Conservation (phyloP, 192 early-diverging fungal species). For the Haplosporangium gracile region DNA sequence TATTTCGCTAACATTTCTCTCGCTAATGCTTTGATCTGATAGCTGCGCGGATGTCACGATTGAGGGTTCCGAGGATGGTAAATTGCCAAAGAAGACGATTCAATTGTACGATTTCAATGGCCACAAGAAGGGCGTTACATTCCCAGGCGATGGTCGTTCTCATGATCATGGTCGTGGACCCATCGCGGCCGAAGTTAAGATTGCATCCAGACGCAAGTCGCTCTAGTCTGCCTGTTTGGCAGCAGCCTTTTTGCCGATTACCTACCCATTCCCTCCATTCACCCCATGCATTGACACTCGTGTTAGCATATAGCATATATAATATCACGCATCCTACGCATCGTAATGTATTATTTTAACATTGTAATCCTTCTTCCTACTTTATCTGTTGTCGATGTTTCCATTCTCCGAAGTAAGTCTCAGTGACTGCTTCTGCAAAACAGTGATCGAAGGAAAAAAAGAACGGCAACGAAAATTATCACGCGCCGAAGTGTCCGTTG, state of each 20-base stretch:
- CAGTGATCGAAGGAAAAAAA: neutral
- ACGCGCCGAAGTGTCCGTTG: conserved; percentile 4
- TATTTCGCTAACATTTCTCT: neutral
- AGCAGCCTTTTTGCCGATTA: neutral
- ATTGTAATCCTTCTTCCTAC: neutral
- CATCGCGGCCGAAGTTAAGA: conserved; percentile 10
- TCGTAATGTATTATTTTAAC: neutral
- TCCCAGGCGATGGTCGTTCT: conserved; percentile 36
- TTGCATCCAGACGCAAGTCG: conserved; percentile 12
- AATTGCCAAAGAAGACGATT: conserved; percentile 24
- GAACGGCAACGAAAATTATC: neutral
- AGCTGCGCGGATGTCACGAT: conserved; percentile 53
- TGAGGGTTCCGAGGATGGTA: conserved; percentile 21
- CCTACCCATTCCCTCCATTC: neutral
- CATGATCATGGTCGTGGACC: conserved; percentile 25
- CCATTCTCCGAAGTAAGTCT: neutral
- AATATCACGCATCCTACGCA: neutral
- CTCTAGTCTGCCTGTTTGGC: neutral
- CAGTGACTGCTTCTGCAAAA: neutral
- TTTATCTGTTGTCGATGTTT: neutral
- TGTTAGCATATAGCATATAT: neutral
- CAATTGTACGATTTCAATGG: conserved; percentile 35
- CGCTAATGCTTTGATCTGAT: neutral
- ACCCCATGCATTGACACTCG: neutral
- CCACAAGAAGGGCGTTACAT: conserved; percentile 13